These are phyloP conservation scores for Solanum sitiens DNA, from an alignment of 257 asterid species.

Conservation along the genomic window DNA sequence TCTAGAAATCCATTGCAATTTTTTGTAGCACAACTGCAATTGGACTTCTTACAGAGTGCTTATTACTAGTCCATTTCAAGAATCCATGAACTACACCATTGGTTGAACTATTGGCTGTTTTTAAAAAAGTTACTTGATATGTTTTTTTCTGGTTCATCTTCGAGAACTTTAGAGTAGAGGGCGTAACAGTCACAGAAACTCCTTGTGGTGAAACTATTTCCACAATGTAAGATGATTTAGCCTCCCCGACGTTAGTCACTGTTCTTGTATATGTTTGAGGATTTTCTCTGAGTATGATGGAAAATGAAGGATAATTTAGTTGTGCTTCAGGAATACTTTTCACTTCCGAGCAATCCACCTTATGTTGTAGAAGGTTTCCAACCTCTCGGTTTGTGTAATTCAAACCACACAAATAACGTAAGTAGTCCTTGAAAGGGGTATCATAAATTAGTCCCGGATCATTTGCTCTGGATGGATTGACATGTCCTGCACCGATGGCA, in stretches of 20 bases:
- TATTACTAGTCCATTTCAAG: conserved; percentile 26
- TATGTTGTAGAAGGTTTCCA: background rate
- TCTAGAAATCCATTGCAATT: background rate
- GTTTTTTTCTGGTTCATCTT: conserved; percentile 12
- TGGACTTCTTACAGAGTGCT: conserved; percentile 26
- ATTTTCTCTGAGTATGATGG: background rate
- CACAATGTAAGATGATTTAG: conserved; percentile 12
- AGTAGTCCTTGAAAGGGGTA: conserved; percentile 26
- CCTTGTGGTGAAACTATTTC: conserved; percentile 15
- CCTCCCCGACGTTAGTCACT: conserved; percentile 29
- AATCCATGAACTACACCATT: conserved; percentile 21
- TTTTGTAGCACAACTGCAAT: background rate
- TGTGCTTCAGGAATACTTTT: conserved; percentile 17
- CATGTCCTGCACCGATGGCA: conserved; percentile 39
- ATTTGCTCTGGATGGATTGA: conserved; percentile 27
- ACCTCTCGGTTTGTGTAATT: conserved; percentile 23
- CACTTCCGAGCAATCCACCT: conserved; percentile 11
- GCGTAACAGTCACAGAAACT: conserved; percentile 16
- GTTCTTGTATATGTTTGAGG: conserved; percentile 27
- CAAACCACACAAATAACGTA: conserved; percentile 36
- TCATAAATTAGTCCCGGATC: conserved; percentile 47
- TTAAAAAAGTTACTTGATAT: conserved; percentile 19
- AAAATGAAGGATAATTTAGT: conserved; percentile 10
- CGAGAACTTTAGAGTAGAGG: conserved; percentile 6
- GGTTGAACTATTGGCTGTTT: background rate